A percentile compares a stretch with the other conserved stretches of the same genome.
Evolutionary conservation across 1,284 basidiomycete genomes (phyloP).

Genomic region (Moniliella sp.): DNA sequence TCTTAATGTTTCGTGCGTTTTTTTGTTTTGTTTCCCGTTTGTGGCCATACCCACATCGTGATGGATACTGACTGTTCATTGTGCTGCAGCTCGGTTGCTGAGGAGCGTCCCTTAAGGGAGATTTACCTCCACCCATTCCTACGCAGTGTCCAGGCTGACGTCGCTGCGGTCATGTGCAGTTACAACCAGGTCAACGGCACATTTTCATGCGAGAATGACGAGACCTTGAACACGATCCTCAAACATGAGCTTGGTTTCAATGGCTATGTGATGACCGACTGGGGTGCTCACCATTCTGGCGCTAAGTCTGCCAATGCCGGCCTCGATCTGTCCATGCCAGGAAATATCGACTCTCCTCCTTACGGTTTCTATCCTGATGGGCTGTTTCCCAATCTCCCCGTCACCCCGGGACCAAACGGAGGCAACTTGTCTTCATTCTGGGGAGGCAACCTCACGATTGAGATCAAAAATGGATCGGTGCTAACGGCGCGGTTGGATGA

Average conservation of each 20-base stretch:
- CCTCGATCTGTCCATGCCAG: constrained; percentile 43
- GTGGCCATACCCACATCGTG: too few species aligned
- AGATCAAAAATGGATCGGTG: constrained; percentile 50
- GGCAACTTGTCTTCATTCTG: constrained; percentile 32
- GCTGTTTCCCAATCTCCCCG: constrained; percentile 1
- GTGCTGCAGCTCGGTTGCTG: constrained; percentile 5
- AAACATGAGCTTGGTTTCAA: constrained; percentile 58
- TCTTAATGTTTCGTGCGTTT: constrained; percentile 2
- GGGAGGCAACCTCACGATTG: constrained; percentile 41
- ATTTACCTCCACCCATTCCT: constrained; percentile 32
- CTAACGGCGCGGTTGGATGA: constrained; percentile 41
- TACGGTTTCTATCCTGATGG: neutral
- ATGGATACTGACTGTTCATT: neutral
- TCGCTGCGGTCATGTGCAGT: constrained; percentile 9
- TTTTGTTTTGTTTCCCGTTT: too few species aligned
- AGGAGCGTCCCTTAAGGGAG: constrained; percentile 9
- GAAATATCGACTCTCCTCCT: constrained; percentile 5
- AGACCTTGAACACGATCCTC: constrained; percentile 48
- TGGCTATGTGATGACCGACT: constrained; percentile 43
- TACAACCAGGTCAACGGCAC: constrained; percentile 46
- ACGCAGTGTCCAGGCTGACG: constrained; percentile 38
- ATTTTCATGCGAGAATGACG: constrained; percentile 48
- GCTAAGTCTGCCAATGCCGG: constrained; percentile 41
- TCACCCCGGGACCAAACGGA: too few species aligned
- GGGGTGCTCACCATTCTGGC: constrained; percentile 1